Evolutionary conservation across 192 early-diverging fungal species (phyloP).

Genomic region (Coemansia interrupta): DNA sequence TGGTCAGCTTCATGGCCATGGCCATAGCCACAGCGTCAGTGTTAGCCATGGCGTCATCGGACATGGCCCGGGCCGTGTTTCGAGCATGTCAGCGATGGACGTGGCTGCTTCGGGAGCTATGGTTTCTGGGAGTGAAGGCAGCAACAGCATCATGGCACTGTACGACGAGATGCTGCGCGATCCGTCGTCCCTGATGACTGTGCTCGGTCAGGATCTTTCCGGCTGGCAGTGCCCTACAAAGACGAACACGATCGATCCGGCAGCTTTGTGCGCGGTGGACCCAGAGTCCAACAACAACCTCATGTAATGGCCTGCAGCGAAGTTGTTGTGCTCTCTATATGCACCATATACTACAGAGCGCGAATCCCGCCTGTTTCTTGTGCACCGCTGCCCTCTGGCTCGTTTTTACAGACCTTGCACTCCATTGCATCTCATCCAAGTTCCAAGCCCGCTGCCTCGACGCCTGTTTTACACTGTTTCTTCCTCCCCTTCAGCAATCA

Average conservation of each 20-base stretch:
- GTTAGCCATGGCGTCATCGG: constrained; percentile 16
- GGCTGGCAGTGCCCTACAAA: constrained; percentile 53
- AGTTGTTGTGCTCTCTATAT: not conserved
- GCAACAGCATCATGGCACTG: constrained; percentile 37
- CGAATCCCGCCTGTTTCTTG: not conserved
- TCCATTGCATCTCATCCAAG: too few relatives aligned
- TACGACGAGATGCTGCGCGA: constrained; percentile 54
- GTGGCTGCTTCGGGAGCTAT: constrained; percentile 13
- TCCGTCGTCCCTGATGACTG: constrained; percentile 50
- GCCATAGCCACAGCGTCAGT: constrained; percentile 8
- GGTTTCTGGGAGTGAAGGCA: constrained; percentile 11
- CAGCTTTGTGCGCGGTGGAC: constrained; percentile 53
- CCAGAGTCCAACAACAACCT: constrained; percentile 43
- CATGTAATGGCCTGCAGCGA: constrained; percentile 9
- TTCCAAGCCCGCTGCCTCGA: too few relatives aligned
- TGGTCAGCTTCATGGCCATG: constrained; percentile 5
- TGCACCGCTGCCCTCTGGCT: not conserved
- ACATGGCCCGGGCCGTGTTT: constrained; percentile 13
- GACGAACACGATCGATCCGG: constrained; percentile 54
- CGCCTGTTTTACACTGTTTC: too few relatives aligned
- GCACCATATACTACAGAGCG: not conserved
- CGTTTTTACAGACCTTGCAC: too few relatives aligned
- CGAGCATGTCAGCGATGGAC: constrained; percentile 16
- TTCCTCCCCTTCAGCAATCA: not conserved
- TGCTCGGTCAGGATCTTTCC: constrained; percentile 46